Evolutionary conservation across 768 basidiomycete species (phyloP), one percentile per base, ranked within the genome.

Genomic region (Naganishia antarctica): DNA sequence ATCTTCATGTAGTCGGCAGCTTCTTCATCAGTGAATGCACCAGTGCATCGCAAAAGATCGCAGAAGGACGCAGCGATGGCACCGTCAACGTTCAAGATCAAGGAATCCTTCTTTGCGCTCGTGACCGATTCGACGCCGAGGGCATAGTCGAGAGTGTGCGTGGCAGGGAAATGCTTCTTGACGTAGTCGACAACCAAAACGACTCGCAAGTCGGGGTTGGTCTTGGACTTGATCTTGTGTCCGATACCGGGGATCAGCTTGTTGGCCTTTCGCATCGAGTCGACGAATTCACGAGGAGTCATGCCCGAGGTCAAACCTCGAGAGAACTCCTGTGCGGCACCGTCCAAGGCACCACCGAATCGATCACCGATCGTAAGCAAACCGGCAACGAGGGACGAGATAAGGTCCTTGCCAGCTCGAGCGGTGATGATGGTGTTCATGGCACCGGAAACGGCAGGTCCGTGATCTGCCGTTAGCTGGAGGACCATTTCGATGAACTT

Each of bases 401-500:
- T 92, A 72, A 98, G 80, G 78, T 99, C 94, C 81, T 98, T 98
- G 78, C 94, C 94, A n/a, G 94, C 94, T 80, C 94, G 94, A 37
- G 91, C 87, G 21, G 94, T 92, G 76, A 99, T 93, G 76, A 99
- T 97, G 68, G 94, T 96, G 83, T 96, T 99, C 94, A 99, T 99
- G 23, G 94, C 94, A 80, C 85, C 91, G 78, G 91, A 93, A n/a
- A 96, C 91, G 62, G 91, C 91, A 8, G 92, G 92, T 73, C 92
- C 91, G 80, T 98, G 94, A 79, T 99, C 94, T 68, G 94, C 94
- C 13, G 94, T 99, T 70, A 99, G 83, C 90, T 96, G 94, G 77
- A 99, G 84, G 60, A 97, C 92, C 96, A 98, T 99, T 83, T 99
- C 94, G 78, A 99, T 87, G 83, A 99, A 99, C 82, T 97, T 98